Evolutionary conservation across 768 basidiomycete genomes (phyloP), one percentile per base, ranked within the genome.

Genomic region (Leucocoprinus birnbaumii): DNA sequence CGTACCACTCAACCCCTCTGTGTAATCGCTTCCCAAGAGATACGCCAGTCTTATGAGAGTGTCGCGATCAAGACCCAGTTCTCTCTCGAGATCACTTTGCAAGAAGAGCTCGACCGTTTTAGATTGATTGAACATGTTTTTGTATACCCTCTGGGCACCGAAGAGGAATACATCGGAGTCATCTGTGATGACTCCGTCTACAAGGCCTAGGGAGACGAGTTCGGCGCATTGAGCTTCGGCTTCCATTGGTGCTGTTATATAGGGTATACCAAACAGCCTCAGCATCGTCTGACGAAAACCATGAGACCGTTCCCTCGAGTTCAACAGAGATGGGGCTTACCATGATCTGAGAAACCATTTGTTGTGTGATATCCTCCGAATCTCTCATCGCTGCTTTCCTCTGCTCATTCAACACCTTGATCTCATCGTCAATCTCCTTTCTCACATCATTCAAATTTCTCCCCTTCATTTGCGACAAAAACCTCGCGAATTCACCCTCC

Each of bases 81-180:
- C 97, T 41, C 94, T 81, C 37, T 80, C 80, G 47, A 98, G 80
- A 66, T 99, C 97, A 4, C 83, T 70, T 2, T 85, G 73, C 34
- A 97, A 74, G 76, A 97, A 99, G 66, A 94, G 94, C 70, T 99
- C 97, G 52, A 98, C 97, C 3, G 94, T 98, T 76, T 98, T 98
- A 46, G 91, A 90, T 70, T 98, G 96, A 67, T 98, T 98, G 76
- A 99, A 99, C 90, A 99, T 96, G 68, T 99, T 98, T 73, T 96
- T 97, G 80, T 90, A 97, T 18, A 98, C 92, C n/a, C 94, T 87
- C 60, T 82, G 72, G 21, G 93, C 96, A 27, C 97, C 97, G 62
- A 99, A 99, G 47, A 99, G 85, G 72, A 99, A 99, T 47, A 98
- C 94, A 65, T 99, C 97, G 3, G 94, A 97, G 69, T 99, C 97